A percentile compares a stretch with the other conserved stretches of the same genome.
Conservation (phyloP, 768 basidiomycete genomes). For the Cantharellus anzutake region DNA sequence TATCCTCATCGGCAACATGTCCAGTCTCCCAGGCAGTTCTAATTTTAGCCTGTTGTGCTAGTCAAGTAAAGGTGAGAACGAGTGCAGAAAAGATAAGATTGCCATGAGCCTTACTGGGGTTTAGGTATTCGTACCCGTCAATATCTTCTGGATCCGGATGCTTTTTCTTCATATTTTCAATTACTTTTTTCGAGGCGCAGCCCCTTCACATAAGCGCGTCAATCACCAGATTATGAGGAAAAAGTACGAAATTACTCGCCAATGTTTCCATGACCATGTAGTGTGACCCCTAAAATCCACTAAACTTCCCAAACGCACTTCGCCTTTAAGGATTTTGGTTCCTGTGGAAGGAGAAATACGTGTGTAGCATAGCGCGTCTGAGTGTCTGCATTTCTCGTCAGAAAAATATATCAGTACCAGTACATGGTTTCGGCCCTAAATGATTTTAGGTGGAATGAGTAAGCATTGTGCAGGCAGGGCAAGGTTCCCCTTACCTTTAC, state of each 20-base stretch:
- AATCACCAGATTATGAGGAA: too few species aligned
- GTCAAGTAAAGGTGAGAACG: constrained; percentile 2
- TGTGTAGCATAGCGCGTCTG: too few species aligned
- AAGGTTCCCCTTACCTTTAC: too few species aligned
- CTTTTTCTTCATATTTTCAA: constrained; percentile 44
- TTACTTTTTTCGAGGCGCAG: constrained; percentile 49
- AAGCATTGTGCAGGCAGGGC: too few species aligned
- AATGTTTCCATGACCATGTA: constrained; percentile 29
- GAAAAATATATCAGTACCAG: too few species aligned
- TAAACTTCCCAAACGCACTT: constrained; percentile 50
- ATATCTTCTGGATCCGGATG: neutral
- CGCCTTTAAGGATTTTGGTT: constrained; percentile 51
- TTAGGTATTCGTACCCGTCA: constrained; percentile 10
- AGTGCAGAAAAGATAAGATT: neutral
- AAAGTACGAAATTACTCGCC: neutral
- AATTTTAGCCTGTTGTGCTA: constrained; percentile 54
- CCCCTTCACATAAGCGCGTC: neutral
- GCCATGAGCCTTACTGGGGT: neutral
- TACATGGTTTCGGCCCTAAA: too few species aligned
- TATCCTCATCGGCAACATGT: constrained; percentile 65
- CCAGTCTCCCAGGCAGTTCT: constrained; percentile 57
- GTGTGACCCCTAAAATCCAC: constrained; percentile 57
- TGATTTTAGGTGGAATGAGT: too few species aligned
- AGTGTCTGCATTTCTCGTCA: too few species aligned
- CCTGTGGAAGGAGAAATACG: constrained; percentile 24